Evolutionary conservation across 805 yeast genomes (phyloP).

Genomic region (baker's yeast (Saccharomyces cerevisiae)): DNA sequence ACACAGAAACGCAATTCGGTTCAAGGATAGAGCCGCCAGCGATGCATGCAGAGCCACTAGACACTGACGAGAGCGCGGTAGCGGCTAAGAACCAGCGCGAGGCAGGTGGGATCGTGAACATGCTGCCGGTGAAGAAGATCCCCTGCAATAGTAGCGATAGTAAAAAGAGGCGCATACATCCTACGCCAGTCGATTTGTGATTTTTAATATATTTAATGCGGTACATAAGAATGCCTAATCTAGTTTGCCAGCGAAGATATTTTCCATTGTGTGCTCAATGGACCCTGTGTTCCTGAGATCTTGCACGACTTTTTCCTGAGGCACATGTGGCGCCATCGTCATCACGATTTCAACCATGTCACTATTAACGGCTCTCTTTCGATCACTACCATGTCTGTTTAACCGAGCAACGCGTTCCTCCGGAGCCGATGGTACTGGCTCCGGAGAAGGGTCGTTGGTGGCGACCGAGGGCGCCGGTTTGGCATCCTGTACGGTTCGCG

Average conservation of each 20-base stretch:
- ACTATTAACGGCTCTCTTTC: constrained; percentile 45
- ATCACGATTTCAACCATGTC: constrained; percentile 83
- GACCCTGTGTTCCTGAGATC: constrained; percentile 73
- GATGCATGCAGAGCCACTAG: constrained; percentile 27
- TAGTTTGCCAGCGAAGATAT: background rate
- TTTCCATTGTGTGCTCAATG: constrained; percentile 72
- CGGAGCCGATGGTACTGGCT: constrained; percentile 5
- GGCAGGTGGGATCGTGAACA: background rate
- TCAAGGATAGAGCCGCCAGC: constrained; percentile 15
- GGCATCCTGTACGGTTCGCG: background rate
- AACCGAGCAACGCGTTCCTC: constrained; percentile 6
- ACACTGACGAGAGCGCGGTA: constrained; percentile 53
- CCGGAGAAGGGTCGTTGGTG: constrained; percentile 1
- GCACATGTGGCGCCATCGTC: constrained; percentile 67
- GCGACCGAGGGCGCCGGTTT: background rate
- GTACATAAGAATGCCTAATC: background rate
- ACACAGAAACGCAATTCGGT: constrained; percentile 47
- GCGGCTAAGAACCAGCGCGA: constrained; percentile 42
- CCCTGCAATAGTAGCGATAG: background rate
- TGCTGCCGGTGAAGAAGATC: background rate
- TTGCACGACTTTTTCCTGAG: constrained; percentile 59
- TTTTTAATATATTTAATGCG: background rate
- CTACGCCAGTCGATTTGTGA: background rate
- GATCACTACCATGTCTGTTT: constrained; percentile 2
- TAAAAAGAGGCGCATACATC: background rate